Evolutionary conservation across 2,329 filamentous ascomycete genomes (phyloP), one percentile per base, ranked within the genome.

Genomic region (Ophiostoma pallidulum): DNA sequence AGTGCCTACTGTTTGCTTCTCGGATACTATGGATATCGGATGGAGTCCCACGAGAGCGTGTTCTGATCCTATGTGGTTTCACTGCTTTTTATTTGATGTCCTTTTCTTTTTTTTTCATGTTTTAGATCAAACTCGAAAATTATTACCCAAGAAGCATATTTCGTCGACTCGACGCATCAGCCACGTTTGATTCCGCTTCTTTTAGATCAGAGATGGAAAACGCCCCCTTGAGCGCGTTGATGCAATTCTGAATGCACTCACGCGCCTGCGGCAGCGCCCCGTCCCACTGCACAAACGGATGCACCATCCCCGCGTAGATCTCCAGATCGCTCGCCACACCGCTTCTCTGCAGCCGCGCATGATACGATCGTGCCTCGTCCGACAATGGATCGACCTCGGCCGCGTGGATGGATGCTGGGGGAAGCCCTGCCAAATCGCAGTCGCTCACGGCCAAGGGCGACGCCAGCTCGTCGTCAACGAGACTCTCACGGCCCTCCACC

Each of bases 211-310:
- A 8, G 14, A 9, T 39, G 8, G 16, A 24, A 35, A 47, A 53
- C 0, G 38, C 39, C 4, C 4, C 16, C 10, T 31, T 28, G 13
- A 53, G 14, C 1, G 33, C 38, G 1, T 4, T n/a, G n/a, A 13
- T 16, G 12, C 46, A 26, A 20, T 53, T 24, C 6, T 16, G 55
- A 14, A 41, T 28, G 19, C 45, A 33, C 18, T 43, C 22, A 29
- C 28, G 28, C 12, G 28, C 45, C 24, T 47, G 40, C 3, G 47
- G 43, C 18, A 51, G 46, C n/a, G 32, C 20, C 3, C 39, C 51
- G 24, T 51, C 49, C 51, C 49, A 51, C 40, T 52, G 51, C 13
- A 32, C 32, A 45, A 53, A 53, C 1, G 51, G 51, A 28, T 53
- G 51, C 14, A 41, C 40, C 32, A 43, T 43, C 26, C 49, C 51